These are phyloP conservation scores for Verruconis gallopava DNA, from an alignment of 2,329 filamentous ascomycete genomes.

Conservation along the genomic window DNA sequence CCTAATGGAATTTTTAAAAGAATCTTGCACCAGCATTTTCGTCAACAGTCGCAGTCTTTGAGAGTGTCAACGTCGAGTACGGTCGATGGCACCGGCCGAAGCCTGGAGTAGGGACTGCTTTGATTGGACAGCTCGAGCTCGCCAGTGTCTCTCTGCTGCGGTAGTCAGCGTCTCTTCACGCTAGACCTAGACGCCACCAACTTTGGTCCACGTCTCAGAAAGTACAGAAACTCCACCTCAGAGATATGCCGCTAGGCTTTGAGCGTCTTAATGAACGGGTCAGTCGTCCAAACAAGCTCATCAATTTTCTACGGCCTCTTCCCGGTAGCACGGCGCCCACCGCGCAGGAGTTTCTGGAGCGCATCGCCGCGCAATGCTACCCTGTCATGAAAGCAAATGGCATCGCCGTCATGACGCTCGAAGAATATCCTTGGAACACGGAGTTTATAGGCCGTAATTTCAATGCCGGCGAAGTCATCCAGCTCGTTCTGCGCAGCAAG, in stretches of 20 bases:
- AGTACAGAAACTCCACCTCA: too few species aligned
- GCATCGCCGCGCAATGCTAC: conserved; percentile 53
- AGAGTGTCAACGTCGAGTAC: too few species aligned
- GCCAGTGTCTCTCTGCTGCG: too few species aligned
- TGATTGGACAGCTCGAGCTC: too few species aligned
- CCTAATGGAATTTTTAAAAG: too few species aligned
- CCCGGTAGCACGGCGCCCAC: conserved; percentile 36
- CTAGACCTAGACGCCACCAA: too few species aligned
- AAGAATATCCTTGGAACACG: conserved; percentile 68
- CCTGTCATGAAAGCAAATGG: conserved; percentile 42
- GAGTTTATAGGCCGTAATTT: conserved; percentile 86
- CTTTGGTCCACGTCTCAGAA: too few species aligned
- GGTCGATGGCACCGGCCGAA: too few species aligned
- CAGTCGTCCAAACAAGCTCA: conserved; percentile 61
- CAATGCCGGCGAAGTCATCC: conserved; percentile 77
- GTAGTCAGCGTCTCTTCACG: too few species aligned
- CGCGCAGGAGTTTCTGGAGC: conserved; percentile 24
- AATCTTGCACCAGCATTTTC: too few species aligned
- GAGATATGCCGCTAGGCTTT: conserved; percentile 74
- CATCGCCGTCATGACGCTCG: conserved; percentile 42
- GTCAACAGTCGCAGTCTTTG: too few species aligned
- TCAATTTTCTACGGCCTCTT: conserved; percentile 76
- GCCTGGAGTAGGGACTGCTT: too few species aligned
- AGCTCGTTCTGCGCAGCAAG: conserved; percentile 63
- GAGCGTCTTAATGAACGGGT: conserved; percentile 64